Base-by-base conservation (phyloP, 2,329 filamentous ascomycete species). In the Colletotrichum neosansevieriae region DNA sequence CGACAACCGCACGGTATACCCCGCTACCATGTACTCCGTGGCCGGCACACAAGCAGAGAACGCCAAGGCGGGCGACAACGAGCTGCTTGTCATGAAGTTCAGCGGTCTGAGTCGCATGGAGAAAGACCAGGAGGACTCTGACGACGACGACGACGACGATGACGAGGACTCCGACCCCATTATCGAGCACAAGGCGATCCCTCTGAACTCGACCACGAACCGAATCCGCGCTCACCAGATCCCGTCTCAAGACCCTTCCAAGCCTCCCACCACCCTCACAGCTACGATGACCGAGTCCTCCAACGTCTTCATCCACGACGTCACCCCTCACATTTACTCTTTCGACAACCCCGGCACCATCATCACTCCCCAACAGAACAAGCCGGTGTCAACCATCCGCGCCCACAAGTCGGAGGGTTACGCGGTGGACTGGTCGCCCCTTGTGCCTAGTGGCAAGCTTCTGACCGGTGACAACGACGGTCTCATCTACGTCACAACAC, bases 341-440 rank as follows among this genome's bases (percentile, higher is more conserved):
- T 98, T 99, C 79, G 95, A 98, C 78, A 92, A 88, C 67, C 96
- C 96, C 1, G 95, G 96, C 68, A 92, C 90, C 47, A 85, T 90
- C 72, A 88, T 98, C 72, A 90, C 92, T 6, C 86, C 93, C 2
- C 90, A 92, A 75, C 93, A 97, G 77, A 95, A 94, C 79, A 97
- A 97, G 82, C 94, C 96, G 38, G 81, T 97, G 58, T 92, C 88
- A 72, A 98, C 94, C 3, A 90, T 99, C 74, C 89, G 92, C 73
- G 94, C 95, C 74, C 96, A 99, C 87, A 95, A 94, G 82, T 84
- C 90, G 12, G 96, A 99, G 84, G 96, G 96, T 56, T 99, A 98
- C 79, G 96, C 94, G 0, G 81, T 99, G n/a, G 96, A 98, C 81
- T 99, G 96, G 96, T 97, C 94, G 29, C 92, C 94, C 1, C 79